Evolutionary conservation across 2,329 filamentous ascomycete species (phyloP).

Genomic region (Uncinocarpus reesii): DNA sequence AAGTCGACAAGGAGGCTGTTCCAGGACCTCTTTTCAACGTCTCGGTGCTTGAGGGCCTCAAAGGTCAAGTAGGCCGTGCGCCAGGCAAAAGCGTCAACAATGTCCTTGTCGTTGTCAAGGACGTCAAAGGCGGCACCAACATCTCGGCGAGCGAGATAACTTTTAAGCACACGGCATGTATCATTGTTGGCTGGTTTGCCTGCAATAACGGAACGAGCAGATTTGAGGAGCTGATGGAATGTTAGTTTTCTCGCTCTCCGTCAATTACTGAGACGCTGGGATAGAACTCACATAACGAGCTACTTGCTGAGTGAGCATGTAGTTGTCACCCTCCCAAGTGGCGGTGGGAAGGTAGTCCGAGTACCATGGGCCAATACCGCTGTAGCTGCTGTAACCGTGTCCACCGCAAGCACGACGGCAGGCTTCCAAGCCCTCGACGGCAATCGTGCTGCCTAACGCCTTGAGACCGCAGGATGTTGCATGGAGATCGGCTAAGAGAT

Average conservation of each 20-base stretch:
- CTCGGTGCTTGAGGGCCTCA: constrained; percentile 62
- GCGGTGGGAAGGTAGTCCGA: constrained; percentile 62
- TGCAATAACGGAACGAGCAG: constrained; percentile 58
- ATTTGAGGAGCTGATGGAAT: constrained; percentile 52
- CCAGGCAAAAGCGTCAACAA: constrained; percentile 67
- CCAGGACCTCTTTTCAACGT: constrained; percentile 65
- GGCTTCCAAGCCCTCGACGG: constrained; percentile 63
- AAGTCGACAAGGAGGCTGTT: constrained; percentile 70
- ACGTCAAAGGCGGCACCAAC: constrained; percentile 64
- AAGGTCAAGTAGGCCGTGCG: constrained; percentile 64
- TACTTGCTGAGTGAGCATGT: constrained; percentile 73
- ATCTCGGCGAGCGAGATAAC: constrained; percentile 55
- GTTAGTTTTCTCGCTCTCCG: neutral
- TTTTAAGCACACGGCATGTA: constrained; percentile 55
- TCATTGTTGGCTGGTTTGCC: constrained; percentile 57
- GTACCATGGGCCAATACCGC: constrained; percentile 66
- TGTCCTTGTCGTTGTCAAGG: constrained; percentile 57
- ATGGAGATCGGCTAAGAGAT: constrained; percentile 62
- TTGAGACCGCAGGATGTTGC: constrained; percentile 68
- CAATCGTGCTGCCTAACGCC: constrained; percentile 59
- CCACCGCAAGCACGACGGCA: constrained; percentile 67
- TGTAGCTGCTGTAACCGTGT: constrained; percentile 61
- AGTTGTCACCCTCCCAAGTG: constrained; percentile 72
- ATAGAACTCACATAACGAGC: constrained; percentile 51
- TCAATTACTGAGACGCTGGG: neutral